Evolutionary conservation across 2,329 filamentous ascomycete genomes (phyloP), one percentile per base, ranked within the genome.

Genomic region (Cordyceps fumosorosea): DNA sequence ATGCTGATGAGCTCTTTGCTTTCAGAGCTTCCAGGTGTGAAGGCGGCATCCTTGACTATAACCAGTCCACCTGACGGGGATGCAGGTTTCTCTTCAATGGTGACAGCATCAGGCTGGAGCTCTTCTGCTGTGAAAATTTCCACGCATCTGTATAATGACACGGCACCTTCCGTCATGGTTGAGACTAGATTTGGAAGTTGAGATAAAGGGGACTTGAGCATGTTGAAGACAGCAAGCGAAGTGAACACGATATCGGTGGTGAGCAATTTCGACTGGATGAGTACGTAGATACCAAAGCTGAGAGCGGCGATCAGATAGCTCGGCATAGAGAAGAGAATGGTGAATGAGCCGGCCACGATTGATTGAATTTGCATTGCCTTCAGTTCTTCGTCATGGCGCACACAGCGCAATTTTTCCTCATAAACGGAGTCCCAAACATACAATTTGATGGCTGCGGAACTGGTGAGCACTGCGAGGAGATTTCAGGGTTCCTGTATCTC

Each of bases 251-350:
- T 91, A 3, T 95, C 90, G 1, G 90, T 96, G 8, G 89, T 91
- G 70, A 96, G 76, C 6, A 92, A 89, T 60, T 80, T 80, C 68
- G 91, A 80, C 64, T 84, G 84, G 1, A 89, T 92, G 67, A 93
- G 79, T 34, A 96, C 91, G 69, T 93, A 96, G 20, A 96, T 87
- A 10, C 90, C 86, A 71, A 96, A 96, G 0, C 92, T 96, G 18
- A 89, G 89, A 78, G 92, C 96, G 2, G 92, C 96, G 3, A 96
- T 92, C 45, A 96, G 80, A 77, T 96, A 96, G 3, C 92, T 92
- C 2, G 92, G 96, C 0, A 90, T 93, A 57, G 89, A 92, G 91
- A 91, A 96, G n/a, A 91, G 96, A 69, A 96, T 96, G 70, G 93
- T 96, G 62, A 91, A 90, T 69, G 96, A 81, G 5, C 92, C 89